Base-by-base conservation (phyloP, 495 filamentous ascomycete species). In the Xylaria acuta region DNA sequence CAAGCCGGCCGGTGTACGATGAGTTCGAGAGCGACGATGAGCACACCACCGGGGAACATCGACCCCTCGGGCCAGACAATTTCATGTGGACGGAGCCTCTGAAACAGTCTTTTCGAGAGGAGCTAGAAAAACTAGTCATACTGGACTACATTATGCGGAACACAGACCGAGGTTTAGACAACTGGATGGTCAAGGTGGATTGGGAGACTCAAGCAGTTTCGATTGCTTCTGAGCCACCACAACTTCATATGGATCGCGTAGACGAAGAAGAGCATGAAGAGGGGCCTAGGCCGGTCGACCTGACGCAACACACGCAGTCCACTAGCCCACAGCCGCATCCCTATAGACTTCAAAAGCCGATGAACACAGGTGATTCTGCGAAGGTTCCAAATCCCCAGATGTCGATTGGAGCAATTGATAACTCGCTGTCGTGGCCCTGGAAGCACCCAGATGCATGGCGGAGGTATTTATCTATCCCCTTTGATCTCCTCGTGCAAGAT, bases 141-240 rank as follows among this genome's bases (percentile, higher is more conserved):
- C 79, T 99, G 76, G 96, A 99, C 81, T 99, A 99, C 75, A 97
- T 99, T 64, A 99, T 99, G 96, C 90, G 96, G 30, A 99, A 99
- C 78, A 99, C 96, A 4, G 96, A 99, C 79, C 88, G 96, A 81
- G 96, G 96, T 14, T 84, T 98, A 72, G 96, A 99, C 80, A 99
- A 99, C 72, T 99, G 96, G 96, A 99, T 99, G 96, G 94, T 99
- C 75, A 95, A 92, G 77, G 93, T 99, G 32, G 94, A 98, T 78
- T 93, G 89, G 88, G 86, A 92, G 59, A 91, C 87, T 30, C 88
- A 96, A 75, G 86, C 92, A 77, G 95, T 94, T 16, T 93, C 92
- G 12, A 93, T 99, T 60, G 90, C 92, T 47, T 92, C 93, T 1
- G 94, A 97, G 25, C 94, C 93, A 30, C 89, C 92, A 1, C 91